phyloP scores from a whole-genome alignment of 2,329 filamentous ascomycete genomes.

The Magnaporthiopsis poae region DNA sequence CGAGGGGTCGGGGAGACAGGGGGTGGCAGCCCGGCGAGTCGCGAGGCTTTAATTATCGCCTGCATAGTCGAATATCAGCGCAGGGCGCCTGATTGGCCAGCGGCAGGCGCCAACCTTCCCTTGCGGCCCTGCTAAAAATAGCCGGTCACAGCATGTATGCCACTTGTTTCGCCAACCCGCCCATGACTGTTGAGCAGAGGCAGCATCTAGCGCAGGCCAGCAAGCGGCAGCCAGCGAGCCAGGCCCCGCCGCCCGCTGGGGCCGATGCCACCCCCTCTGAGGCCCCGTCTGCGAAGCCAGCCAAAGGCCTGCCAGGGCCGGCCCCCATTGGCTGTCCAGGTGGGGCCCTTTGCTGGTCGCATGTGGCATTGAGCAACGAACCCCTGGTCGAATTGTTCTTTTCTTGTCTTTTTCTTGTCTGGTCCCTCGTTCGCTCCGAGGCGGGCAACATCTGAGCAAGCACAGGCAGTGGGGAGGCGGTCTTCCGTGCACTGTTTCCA shows the following conservation, averaged over 20 bases:
- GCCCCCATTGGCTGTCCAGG: not conserved
- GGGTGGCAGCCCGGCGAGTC: slow-evolving; percentile 13
- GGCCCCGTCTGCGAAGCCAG: not conserved
- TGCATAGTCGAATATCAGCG: slow-evolving; percentile 12
- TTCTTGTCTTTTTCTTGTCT: slow-evolving; percentile 1
- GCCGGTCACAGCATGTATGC: slow-evolving; percentile 9
- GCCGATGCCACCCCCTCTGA: slow-evolving; percentile 1
- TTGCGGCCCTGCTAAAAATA: slow-evolving; percentile 10
- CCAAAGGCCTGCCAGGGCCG: not conserved
- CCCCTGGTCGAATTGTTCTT: not conserved
- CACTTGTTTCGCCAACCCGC: slow-evolving; percentile 15
- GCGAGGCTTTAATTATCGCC: slow-evolving; percentile 18
- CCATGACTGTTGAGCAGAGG: slow-evolving; percentile 1
- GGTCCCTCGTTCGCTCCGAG: not conserved
- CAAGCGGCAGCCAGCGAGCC: not conserved
- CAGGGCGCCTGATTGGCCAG: slow-evolving; percentile 12
- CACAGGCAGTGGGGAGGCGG: slow-evolving; percentile 1
- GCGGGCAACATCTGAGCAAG: not conserved
- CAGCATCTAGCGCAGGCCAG: not conserved
- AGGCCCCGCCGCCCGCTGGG: not conserved
- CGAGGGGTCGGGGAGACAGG: not conserved
- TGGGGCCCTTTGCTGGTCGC: not conserved
- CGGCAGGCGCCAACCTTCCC: slow-evolving; percentile 10
- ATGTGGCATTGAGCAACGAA: not conserved
- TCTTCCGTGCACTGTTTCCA: not conserved